Evolutionary conservation across 768 basidiomycete genomes (phyloP), one percentile per base, ranked within the genome.

Genomic region (Phaeotremella skinneri): DNA sequence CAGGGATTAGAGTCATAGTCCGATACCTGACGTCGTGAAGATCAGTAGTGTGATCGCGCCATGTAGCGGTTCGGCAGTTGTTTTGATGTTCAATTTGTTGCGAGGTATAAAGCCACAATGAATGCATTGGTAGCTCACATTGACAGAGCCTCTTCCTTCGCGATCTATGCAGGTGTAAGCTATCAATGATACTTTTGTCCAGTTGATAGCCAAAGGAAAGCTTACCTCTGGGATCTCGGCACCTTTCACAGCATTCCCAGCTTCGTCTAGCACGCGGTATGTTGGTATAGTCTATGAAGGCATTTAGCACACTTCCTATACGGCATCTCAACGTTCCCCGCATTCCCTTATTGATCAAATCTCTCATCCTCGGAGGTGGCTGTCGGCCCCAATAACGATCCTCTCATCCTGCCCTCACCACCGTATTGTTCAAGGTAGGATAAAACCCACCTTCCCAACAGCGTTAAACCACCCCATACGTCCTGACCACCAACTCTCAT

Each of bases 231-330:
- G 90, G 16, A 88, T 70, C 60, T 85, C 81, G 2, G 87, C 90
- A 0, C 85, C 88, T 4, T 88, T 83, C 17, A 92, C 78, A 4
- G 84, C 83, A 63, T 83, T 78, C 2, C 92, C 93, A 52, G 83
- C 79, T 27, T 90, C 87, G 76, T 92, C 92, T 29, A 97, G 78
- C 0, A 96, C 82, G 50, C 92, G 82, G 78, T 86, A 94, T 3
- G 91, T 89, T 2, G 92, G 90, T 66, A 94, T 91, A 66, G 67
- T 74, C 69, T 74, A 30, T 4, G 1, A 7, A 45, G 23, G 21
- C 6, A 45, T 21, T n/a, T n/a, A n/a, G n/a, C n/a, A n/a, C n/a
- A n/a, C n/a, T n/a, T n/a, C n/a, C n/a, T n/a, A n/a, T n/a, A n/a
- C n/a, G n/a, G n/a, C n/a, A n/a, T n/a, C n/a, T n/a, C n/a, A n/a